Conservation (phyloP, 306 rosid species). For the Begonia fuchsioides region DNA sequence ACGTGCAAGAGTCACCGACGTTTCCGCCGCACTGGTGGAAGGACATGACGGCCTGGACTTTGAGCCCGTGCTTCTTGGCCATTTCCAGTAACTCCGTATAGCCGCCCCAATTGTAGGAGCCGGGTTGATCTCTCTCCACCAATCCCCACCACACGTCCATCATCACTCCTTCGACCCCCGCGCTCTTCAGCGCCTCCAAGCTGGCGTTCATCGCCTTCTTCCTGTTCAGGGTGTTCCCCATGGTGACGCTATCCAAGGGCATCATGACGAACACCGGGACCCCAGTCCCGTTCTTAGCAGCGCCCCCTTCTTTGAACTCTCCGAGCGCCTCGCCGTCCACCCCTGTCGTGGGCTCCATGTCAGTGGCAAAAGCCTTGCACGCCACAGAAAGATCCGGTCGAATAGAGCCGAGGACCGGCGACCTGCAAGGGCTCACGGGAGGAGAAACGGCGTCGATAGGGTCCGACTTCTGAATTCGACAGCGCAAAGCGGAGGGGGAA, state of each 20-base stretch:
- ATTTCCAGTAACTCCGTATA: conserved; percentile 64
- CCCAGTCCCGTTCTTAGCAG: conserved; percentile 18
- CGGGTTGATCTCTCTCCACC: conserved; percentile 71
- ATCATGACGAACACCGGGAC: conserved; percentile 96
- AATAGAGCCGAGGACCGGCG: conserved; percentile 10
- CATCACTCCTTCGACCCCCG: conserved; percentile 91
- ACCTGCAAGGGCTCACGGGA: conserved; percentile 13
- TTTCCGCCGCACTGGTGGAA: conserved; percentile 95
- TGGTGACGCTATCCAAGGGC: conserved; percentile 86
- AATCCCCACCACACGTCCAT: conserved; percentile 99
- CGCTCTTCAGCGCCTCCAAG: conserved; percentile 74
- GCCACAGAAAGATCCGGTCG: conserved; percentile 60
- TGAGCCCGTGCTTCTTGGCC: conserved; percentile 84
- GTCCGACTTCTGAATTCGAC: conserved; percentile 7
- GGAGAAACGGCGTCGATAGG: conserved; percentile 5
- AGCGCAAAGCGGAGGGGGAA: conserved; percentile 16
- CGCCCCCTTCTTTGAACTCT: conserved; percentile 17
- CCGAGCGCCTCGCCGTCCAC: conserved; percentile 4
- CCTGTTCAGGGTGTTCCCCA: conserved; percentile 59
- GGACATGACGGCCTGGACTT: conserved; percentile 97
- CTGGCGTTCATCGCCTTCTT: conserved; percentile 81
- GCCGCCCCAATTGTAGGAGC: conserved; percentile 84
- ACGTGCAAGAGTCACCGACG: conserved; percentile 95
- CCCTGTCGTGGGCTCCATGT: conserved; percentile 10
- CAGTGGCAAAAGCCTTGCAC: conserved; percentile 47